Conservation (phyloP, 2,329 filamentous ascomycete genomes). For the Leptosphaerulina australis region DNA sequence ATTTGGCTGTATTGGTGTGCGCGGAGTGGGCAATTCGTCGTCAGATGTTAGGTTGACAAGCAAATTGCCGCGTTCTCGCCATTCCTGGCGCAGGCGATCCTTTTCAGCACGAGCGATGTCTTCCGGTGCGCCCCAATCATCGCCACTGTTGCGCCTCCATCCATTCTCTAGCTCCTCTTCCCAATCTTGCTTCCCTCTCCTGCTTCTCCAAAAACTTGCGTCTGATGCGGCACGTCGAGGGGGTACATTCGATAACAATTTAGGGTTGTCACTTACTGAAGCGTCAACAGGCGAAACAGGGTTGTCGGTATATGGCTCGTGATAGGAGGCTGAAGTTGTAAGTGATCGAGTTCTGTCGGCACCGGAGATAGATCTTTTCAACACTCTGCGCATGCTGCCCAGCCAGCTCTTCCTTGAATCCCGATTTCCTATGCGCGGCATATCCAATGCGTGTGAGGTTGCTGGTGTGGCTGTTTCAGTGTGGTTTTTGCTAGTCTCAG, state of each 20-base stretch:
- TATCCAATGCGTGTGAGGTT: conserved; percentile 33
- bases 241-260: conserved; percentile 28
- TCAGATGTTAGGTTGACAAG: conserved; percentile 38
- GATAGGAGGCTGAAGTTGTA: conserved; percentile 29
- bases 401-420: conserved; percentile 47
- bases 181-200: conserved; percentile 53
- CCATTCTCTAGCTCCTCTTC: conserved; percentile 42
- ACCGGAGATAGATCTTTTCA: conserved; percentile 39
- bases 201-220: conserved; percentile 51
- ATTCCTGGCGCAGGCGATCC: conserved; percentile 39
- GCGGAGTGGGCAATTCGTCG: conserved; percentile 36
- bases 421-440: conserved; percentile 21
- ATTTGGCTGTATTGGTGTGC: conserved; percentile 32
- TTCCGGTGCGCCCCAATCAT: conserved; percentile 45
- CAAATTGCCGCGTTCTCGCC: conserved; percentile 38
- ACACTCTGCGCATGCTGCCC: conserved; percentile 45
- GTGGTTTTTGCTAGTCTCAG: conserved; percentile 32
- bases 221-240: conserved; percentile 54
- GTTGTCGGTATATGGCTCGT: conserved; percentile 41
- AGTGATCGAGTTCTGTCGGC: conserved; percentile 39
- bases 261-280: conserved; percentile 17
- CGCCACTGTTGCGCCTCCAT: conserved; percentile 45
- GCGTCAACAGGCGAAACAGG: conserved; percentile 23
- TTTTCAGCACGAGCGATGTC: conserved; percentile 41
- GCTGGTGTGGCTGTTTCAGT: conserved; percentile 34